Evolutionary conservation across 2,329 filamentous ascomycete genomes (phyloP), one percentile per base, ranked within the genome.

Genomic region (Aureobasidium sp.): DNA sequence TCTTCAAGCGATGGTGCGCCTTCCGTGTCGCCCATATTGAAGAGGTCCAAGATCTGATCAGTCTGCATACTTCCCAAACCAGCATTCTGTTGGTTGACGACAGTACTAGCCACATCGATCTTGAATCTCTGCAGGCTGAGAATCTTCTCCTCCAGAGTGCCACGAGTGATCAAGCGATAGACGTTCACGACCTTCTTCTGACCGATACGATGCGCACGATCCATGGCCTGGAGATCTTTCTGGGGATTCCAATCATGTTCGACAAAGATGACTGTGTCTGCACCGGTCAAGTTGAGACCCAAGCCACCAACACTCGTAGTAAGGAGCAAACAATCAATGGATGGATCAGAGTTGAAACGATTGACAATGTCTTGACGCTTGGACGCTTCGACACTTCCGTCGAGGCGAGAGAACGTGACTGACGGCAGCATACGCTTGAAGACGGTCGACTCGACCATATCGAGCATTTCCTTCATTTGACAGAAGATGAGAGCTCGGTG

Each of bases 101-200:
- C 94, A 0, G 95, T 99, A 57, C 89, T 95, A 46, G 94, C 95
- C 24, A 99, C 92, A 74, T 99, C 94, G 71, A 99, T 96, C 81
- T 99, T 99, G 87, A 99, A 99, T 57, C 94, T 88, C 84, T 99
- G 94, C 62, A 99, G 86, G 72, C 83, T 88, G 71, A 99, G 79
- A 71, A 99, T 99, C 84, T 99, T 99, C 80, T 99, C 94, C 76
- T 99, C 94, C 53, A 99, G 78, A 1, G 95, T 99, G 65, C 94
- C 94, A 67, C 94, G 85, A 6, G 94, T 99, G 70, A 99, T 94
- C 67, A 99, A 82, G 27, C 94, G 91, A 76, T 99, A 99, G 17
- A 99, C 94, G 71, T 99, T 99, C 68, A 99, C 94, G 41, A 97
- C 94, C 83, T 97, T 99, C 85, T 99, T 99, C 79, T 99, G 94